Base-by-base conservation (phyloP, 2,329 filamentous ascomycete genomes). In the Colletotrichum sp. region DNA sequence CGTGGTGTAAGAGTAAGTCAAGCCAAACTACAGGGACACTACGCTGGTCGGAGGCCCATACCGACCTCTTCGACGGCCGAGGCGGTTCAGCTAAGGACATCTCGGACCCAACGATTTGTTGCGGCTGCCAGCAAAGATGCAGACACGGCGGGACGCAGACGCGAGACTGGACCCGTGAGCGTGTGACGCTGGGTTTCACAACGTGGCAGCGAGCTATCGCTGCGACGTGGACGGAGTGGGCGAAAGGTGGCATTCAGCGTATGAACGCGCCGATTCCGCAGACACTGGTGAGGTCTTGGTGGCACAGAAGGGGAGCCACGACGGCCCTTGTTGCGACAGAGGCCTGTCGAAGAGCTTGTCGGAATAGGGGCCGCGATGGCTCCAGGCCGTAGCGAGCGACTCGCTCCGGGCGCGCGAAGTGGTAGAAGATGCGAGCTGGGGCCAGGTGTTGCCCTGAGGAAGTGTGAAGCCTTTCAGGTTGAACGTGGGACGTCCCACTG, bases 241-340 rank as follows among this genome's bases (percentile, higher is more conserved):
- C 52, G 13, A 52, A n/a, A 6, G 43, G 52, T 36, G 55, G 28
- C 12, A 2, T 4, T n/a, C 62, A 62, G 32, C 61, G 39, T 30
- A n/a, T 39, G 66, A 48, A 30, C 67, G 69, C 27, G 62, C 48
- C 34, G 60, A 32, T 61, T 66, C 27, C 18, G 69, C 61, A 65
- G 36, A 56, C 68, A 66, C 61, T 75, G 68, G 61, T 73, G 72
- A 74, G 34, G 70, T 30, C 22, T 43, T 55, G 70, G 48, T 74
- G 60, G 43, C 66, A 60, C 71, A 34, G 43, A 32, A 55, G 70
- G 69, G 60, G 60, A 55, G 65, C 36, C 52, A 61, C 58, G 65
- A 70, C 48, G 28, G 39, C 55, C 48, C 36, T 48, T 66, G 71
- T 61, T 75, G 71, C 61, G 71, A 75, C 74, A 70, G 36, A 69